Evolutionary conservation across 306 rosid genomes (phyloP), one percentile per base, ranked within the genome.

Genomic region (Hylodesmum podocarpum): DNA sequence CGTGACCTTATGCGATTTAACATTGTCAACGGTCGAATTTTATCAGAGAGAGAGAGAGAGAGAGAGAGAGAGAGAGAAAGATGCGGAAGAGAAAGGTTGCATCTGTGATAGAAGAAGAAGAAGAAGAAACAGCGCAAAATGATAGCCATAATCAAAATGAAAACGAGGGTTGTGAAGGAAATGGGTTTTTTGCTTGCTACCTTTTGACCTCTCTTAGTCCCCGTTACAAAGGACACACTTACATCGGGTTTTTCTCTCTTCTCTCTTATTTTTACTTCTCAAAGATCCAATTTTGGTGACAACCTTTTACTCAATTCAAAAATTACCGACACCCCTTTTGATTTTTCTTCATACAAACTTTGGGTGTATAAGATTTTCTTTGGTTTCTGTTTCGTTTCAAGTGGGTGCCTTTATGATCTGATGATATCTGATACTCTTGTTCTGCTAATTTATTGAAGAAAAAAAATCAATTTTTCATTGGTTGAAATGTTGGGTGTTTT

Each of bases 221-320:
- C 1, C 94, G 99, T 69, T 87, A 18, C 90, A 91, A 92, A 84
- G 94, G 97, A 80, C 96, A 92, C 49, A 92, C 97, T 43, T 95
- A 95, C 79, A 95, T 95, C 63, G 99, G 97, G 98, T 92, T 59
- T 11, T 14, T 59, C 16, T 50, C 61, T 15, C 29, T 33, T 22
- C 65, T 36, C 36, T 15, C 13, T 3, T 37, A 19, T 18, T 72
- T 40, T 77, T 16, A n/a, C 29, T 51, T 76, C 69, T 81, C 75
- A 43, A 25, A 65, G 46, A 57, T 81, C 80, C 13, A 9, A 8
- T 70, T 75, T 62, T 77, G 33, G 34, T 73, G 1, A 55, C 41
- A 33, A 59, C 57, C 54, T 36, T 57, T 68, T 5, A 36, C 59
- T 57, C 66, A 28, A 24, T 27, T 14, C 76, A 3, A 5, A 51